Evolutionary conservation across 129 eudicot genomes (phyloP).

Genomic region (Lactuca sativa): DNA sequence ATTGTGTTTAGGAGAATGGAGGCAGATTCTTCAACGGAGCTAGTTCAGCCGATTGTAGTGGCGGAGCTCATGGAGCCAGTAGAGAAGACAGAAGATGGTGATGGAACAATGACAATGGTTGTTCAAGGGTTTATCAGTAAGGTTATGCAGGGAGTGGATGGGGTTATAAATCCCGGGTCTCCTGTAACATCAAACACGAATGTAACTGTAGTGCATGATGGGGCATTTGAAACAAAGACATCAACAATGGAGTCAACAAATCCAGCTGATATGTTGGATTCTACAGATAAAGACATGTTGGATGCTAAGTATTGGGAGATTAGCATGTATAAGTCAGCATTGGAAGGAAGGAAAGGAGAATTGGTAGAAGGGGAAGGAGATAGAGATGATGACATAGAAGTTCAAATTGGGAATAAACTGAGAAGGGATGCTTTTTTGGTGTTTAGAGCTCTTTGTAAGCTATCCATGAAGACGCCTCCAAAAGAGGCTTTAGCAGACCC

Average conservation of each 20-base stretch:
- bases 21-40: conserved; percentile 64
- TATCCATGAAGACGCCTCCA: conserved; percentile 79
- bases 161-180: conserved; percentile 51
- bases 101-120: conserved; percentile 53
- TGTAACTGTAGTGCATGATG: conserved; percentile 48
- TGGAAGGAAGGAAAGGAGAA: conserved; percentile 79
- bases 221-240: conserved; percentile 63
- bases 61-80: conserved; percentile 63
- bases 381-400: conserved; percentile 72
- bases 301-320: conserved; percentile 89
- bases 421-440: conserved; percentile 75
- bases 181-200: conserved; percentile 28
- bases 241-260: conserved; percentile 66
- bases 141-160: conserved; percentile 70
- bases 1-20: conserved; percentile 74
- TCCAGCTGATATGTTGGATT: conserved; percentile 82
- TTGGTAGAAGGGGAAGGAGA: conserved; percentile 55
- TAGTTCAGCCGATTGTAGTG: conserved; percentile 66
- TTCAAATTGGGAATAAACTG: conserved; percentile 73
- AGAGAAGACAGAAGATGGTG: conserved; percentile 51
- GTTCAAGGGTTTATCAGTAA: conserved; percentile 79
- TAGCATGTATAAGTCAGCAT: conserved; percentile 71
- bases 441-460: conserved; percentile 75
- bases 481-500: conserved; percentile 63
- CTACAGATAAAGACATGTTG: conserved; percentile 83